phyloP scores from a whole-genome alignment of 306 rosid species.

The Rosa chinensis region DNA sequence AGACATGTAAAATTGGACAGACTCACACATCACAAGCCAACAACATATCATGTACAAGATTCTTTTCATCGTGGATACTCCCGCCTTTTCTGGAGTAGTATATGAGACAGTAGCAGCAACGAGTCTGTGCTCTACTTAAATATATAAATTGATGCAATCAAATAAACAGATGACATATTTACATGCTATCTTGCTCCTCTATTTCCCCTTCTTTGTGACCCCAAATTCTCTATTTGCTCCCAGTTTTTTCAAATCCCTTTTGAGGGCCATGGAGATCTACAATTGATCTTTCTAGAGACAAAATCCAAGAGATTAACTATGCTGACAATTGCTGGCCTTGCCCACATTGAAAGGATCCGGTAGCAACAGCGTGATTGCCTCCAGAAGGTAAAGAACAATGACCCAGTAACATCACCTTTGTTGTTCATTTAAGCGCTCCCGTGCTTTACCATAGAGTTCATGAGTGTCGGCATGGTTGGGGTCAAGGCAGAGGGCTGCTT shows the following conservation, averaged over 20 bases:
- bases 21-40: constrained; percentile 30
- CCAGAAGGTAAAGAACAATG: constrained; percentile 22
- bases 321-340: constrained; percentile 31
- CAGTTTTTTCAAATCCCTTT: constrained; percentile 16
- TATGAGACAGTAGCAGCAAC: constrained; percentile 32
- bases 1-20: constrained; percentile 39
- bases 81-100: constrained; percentile 34
- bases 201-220: constrained; percentile 34
- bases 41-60: constrained; percentile 57
- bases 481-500: constrained; percentile 88
- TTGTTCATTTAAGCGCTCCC: constrained; percentile 42
- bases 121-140: constrained; percentile 35
- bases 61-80: constrained; percentile 33
- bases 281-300: constrained; percentile 26
- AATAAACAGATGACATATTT: constrained; percentile 49
- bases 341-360: constrained; percentile 5
- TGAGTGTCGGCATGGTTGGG: constrained; percentile 60
- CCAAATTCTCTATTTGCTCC: constrained; percentile 34
- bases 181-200: constrained; percentile 58
- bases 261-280: constrained; percentile 28
- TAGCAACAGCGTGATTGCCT: constrained; percentile 38
- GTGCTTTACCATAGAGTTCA: constrained; percentile 57
- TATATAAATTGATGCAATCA: constrained; percentile 38
- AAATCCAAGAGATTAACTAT: constrained; percentile 19
- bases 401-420: constrained; percentile 34